Base-by-base conservation (phyloP, 148 eudicot genomes). In the Selenicereus undatus region DNA sequence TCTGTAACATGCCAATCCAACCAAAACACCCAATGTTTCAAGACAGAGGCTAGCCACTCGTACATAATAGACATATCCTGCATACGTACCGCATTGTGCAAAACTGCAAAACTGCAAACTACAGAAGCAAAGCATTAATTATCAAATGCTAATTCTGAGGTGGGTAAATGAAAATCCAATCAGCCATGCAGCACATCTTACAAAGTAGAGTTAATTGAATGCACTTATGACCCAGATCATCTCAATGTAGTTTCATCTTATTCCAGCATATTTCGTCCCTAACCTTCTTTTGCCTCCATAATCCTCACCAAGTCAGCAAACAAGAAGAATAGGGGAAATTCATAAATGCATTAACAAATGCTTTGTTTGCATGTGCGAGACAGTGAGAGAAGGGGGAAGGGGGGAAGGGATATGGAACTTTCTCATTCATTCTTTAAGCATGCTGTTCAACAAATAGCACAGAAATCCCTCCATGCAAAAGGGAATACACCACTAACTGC, bases 371-470 rank as follows among this genome's bases (percentile, higher is more conserved):
- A 2, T 56, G 20, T 56, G 20, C 16, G 4, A 26, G 71, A 27
- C 36, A 27, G 71, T 32, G 32, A 27, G 35, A 24, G 48, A 18
- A 22, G 27, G n/a, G 24, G n/a, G 50, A 39, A 16, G 32, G 30
- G n/a, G 75, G 66, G 11, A 35, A 56, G 18, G 18, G 13, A 66
- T 66, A 66, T 26, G 32, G 35, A 66, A 27, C 35, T 66, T 78
- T 74, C 68, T 50, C 64, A 78, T 82, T 73, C 78, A 73, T 62
- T 78, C 52, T 48, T 36, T 65, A 78, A 24, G 81, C 76, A 73
- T 82, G 66, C 24, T 74, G 62, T 82, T 73, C 74, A 82, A 65
- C 35, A 73, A 10, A 14, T 35, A 27, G 82, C 51, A 35, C 62
- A 62, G 73, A 18, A 39, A 82, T 65, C 48, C 80, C 80, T 24